phyloP scores from a whole-genome alignment of 164 flowering plant genomes.

The Liquidambar formosana region DNA sequence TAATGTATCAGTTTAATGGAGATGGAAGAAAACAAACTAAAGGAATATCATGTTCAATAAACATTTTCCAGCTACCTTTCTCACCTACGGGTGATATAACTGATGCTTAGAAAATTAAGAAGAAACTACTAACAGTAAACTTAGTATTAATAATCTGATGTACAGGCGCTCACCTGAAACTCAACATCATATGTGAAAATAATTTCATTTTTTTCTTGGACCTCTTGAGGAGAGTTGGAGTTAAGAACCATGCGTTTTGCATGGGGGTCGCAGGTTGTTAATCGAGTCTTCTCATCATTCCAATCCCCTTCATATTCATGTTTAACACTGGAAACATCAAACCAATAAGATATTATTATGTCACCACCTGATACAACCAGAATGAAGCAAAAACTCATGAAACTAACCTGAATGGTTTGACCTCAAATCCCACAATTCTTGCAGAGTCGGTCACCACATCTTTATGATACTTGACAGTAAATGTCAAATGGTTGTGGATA shows the following conservation, averaged over 20 bases:
- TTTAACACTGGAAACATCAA: slow-evolving; percentile 32
- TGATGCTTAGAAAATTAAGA: neutral
- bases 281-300: slow-evolving; percentile 31
- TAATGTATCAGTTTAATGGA: neutral
- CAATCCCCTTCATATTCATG: slow-evolving; percentile 50
- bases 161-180: slow-evolving; percentile 45
- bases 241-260: slow-evolving; percentile 43
- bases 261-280: slow-evolving; percentile 71
- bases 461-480: slow-evolving; percentile 81
- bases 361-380: neutral
- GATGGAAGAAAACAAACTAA: neutral
- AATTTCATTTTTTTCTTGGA: slow-evolving; percentile 57
- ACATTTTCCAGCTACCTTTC: neutral
- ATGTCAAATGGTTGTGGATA: slow-evolving; percentile 82
- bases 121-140: neutral
- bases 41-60: neutral
- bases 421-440: slow-evolving; percentile 98
- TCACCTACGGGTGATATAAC: neutral
- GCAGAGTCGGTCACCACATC: slow-evolving; percentile 70
- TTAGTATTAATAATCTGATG: neutral
- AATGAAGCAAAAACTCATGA: neutral
- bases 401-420: slow-evolving; percentile 81
- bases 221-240: slow-evolving; percentile 64
- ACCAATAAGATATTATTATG: slow-evolving; percentile 2
- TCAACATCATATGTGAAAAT: slow-evolving; percentile 78